Conservation (phyloP, 2,329 filamentous ascomycete species). For the Scedosporium dehoogii region DNA sequence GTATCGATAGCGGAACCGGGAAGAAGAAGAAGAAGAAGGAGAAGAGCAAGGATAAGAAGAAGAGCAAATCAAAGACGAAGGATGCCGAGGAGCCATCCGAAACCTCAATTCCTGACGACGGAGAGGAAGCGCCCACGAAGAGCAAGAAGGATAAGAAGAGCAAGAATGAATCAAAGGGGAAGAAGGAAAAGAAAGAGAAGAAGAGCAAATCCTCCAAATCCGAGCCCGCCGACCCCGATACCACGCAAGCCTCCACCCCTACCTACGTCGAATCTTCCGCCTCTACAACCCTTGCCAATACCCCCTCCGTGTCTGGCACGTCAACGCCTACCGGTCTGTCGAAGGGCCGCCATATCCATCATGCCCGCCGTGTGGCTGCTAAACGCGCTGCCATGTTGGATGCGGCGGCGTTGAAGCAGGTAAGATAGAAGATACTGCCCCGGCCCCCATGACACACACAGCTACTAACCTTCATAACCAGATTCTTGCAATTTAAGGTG, state of each 20-base stretch:
- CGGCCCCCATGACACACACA: not conserved
- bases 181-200: constrained; percentile 6
- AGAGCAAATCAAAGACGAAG: constrained; percentile 2
- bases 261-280: not conserved
- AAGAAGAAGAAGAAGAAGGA: constrained; percentile 7
- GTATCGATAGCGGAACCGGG: not conserved
- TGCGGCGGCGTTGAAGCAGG: constrained; percentile 4
- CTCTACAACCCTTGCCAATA: not conserved
- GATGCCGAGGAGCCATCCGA: not conserved
- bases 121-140: not conserved
- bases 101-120: not conserved
- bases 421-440: not conserved
- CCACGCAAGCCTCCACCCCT: not conserved
- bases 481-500: constrained; percentile 1
- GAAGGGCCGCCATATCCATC: not conserved
- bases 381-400: constrained; percentile 4
- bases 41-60: constrained; percentile 7
- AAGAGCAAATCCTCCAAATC: constrained; percentile 3
- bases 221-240: not conserved
- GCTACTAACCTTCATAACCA: not conserved
- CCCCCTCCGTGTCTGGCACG: not conserved
- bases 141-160: constrained; percentile 6
- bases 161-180: constrained; percentile 3
- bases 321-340: not conserved
- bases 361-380: constrained; percentile 1